These are phyloP conservation scores for Hanseniaspora mollemarum DNA, from an alignment of 805 yeast species.

Conservation along the genomic window DNA sequence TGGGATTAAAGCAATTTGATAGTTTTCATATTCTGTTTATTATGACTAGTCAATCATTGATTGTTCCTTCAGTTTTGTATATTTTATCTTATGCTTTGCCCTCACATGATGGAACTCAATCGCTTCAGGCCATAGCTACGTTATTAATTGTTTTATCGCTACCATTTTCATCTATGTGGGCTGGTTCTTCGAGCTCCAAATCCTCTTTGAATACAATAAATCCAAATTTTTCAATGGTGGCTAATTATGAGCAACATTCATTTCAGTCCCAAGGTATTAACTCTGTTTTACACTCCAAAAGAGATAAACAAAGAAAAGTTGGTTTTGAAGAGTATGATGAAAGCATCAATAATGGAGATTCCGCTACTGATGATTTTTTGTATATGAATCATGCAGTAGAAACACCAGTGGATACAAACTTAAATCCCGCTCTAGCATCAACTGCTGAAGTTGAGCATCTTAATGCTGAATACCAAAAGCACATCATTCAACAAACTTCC, in stretches of 20 bases:
- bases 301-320: not conserved
- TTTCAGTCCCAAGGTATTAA: slow-evolving; percentile 14
- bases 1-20: slow-evolving; percentile 77
- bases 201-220: slow-evolving; percentile 33
- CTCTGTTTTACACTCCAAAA: slow-evolving; percentile 15
- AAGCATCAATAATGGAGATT: not conserved
- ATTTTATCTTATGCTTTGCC: slow-evolving; percentile 41
- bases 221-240: slow-evolving; percentile 20
- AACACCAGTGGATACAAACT: slow-evolving; percentile 4
- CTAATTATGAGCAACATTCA: slow-evolving; percentile 14
- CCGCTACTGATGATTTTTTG: not conserved
- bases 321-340: slow-evolving; percentile 6
- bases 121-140: slow-evolving; percentile 43
- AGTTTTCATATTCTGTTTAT: slow-evolving; percentile 69
- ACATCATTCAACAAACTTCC: not conserved
- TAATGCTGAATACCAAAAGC: not conserved
- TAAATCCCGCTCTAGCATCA: not conserved
- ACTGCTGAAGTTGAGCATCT: not conserved
- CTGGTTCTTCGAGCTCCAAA: slow-evolving; percentile 50
- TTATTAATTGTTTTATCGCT: slow-evolving; percentile 58
- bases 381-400: slow-evolving; percentile 9
- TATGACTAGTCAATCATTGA: slow-evolving; percentile 70
- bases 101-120: slow-evolving; percentile 28
- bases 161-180: slow-evolving; percentile 86
- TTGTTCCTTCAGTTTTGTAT: slow-evolving; percentile 62